Evolutionary conservation across 495 filamentous ascomycete species (phyloP), one percentile per base, ranked within the genome.

Genomic region (Penicillium goetzii): DNA sequence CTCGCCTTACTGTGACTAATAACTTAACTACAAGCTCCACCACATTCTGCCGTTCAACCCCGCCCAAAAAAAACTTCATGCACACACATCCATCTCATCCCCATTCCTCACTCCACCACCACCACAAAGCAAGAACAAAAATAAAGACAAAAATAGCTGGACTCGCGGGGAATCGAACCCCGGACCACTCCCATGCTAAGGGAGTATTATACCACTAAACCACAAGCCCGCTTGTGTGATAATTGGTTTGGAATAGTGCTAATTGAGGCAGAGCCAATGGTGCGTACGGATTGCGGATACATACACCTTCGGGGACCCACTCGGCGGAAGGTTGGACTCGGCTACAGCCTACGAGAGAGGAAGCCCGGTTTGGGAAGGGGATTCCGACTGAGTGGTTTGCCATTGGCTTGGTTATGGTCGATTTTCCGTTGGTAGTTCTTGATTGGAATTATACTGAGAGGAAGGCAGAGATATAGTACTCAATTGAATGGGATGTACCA

Each of bases 81-180:
- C 3, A 23, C n/a, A 43, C 12, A 32, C 9, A 26, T 19, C 17
- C 12, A 34, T 30, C 30, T 41, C 3, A 2, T n/a, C 3, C 14
- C 8, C 25, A 19, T 21, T 58, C 21, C 7, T 28, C 12, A 19
- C 10, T n/a, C 15, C 15, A 0, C 12, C 12, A 53, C 30, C 26
- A 53, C 33, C 12, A 14, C 19, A 2, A 49, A 17, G 14, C 12
- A 41, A 36, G 14, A n/a, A 19, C 3, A 14, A 11, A 30, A 30
- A 2, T 23, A 36, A 1, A 40, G 21, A 30, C 17, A 6, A 57
- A 71, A 71, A 72, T 60, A 71, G 38, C 62, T 78, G 75, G 75
- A 78, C 74, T 76, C 79, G 81, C 81, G 75, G 81, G 81, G 79
- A 83, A 83, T 83, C 78, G 81, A 84, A 83, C 78, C 81, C 81